Evolutionary conservation across 768 basidiomycete species (phyloP), one percentile per base, ranked within the genome.

Genomic region (Lentinula raphanica): DNA sequence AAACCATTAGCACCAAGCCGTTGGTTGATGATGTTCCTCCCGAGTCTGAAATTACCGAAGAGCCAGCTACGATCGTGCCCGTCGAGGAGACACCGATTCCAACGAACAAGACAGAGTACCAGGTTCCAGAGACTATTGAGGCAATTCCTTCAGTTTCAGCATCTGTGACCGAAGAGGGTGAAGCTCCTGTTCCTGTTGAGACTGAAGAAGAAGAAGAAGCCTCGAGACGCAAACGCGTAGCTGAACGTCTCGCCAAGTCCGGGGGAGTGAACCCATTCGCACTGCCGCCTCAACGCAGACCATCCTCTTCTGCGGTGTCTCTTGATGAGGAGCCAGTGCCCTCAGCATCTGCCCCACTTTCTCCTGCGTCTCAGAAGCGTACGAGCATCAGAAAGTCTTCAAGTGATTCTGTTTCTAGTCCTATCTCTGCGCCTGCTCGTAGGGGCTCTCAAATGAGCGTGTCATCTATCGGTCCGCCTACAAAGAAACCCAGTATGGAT

Each of bases 201-300:
- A 64, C 66, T 5, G 64, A 71, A 27, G 82, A 78, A 49, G 79
- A 81, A 42, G 82, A 81, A 17, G 84, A 84, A 60, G 80, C 73
- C 60, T 72, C 77, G 2, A 79, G 82, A 35, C 77, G 79, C 40
- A 78, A 76, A 60, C 82, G 81, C 51, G 79, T 89, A 21, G 81
- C 86, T 23, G 86, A 83, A 59, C 74, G 71, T 21, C 65, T 84
- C 36, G 83, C 84, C 6, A 81, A 83, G 69, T 84, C 83, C 74
- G 88, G 87, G 15, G 79, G 81, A 62, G 71, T 79, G 72, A 75
- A 86, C 63, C 82, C 86, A 2, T 77, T 86, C 54, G 71, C 75
- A 7, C 69, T 74, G 13, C 74, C 66, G 28, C 69, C 73, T 25
- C 66, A 63, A 32, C 50, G 58, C 28, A 49, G 35, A 31, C 46